Percentiles rank a stretch among this genome's conserved stretches.
These are phyloP conservation scores for Gracilaria domingensis DNA, from an alignment of 23 red algal genomes.

Conservation along the genomic window DNA sequence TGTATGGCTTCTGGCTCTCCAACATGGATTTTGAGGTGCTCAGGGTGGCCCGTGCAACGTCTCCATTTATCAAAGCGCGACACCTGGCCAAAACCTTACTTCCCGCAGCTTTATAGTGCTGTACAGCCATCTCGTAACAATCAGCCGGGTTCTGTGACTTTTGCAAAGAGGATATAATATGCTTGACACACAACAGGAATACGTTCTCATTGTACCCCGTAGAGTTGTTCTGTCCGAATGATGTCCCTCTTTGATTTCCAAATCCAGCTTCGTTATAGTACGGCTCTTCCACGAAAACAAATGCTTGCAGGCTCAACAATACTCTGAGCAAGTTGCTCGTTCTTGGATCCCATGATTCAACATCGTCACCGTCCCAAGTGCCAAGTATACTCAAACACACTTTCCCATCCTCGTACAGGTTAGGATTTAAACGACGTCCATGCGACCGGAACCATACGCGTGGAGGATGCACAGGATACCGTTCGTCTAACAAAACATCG, in stretches of 20 bases:
- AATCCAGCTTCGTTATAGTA: constrained; percentile 89
- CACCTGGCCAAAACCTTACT: constrained; percentile 37
- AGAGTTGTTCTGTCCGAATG: constrained; percentile 69
- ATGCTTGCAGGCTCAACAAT: constrained; percentile 72
- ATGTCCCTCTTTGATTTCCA: constrained; percentile 50
- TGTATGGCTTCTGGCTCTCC: constrained; percentile 42
- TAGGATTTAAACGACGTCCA: constrained; percentile 81
- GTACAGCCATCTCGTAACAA: constrained; percentile 45
- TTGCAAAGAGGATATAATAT: constrained; percentile 48
- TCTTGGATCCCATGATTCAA: constrained; percentile 78
- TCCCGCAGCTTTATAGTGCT: constrained; percentile 37
- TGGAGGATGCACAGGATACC: constrained; percentile 78
- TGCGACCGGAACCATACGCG: constrained; percentile 67
- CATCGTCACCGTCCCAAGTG: constrained; percentile 87
- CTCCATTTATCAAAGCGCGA: constrained; percentile 8
- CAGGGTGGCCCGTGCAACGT: not conserved
- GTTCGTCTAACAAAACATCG: constrained; percentile 66
- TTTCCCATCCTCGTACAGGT: constrained; percentile 84
- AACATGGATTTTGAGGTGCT: not conserved
- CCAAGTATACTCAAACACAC: constrained; percentile 85
- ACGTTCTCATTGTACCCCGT: constrained; percentile 79
- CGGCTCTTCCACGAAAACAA: constrained; percentile 82
- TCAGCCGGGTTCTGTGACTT: constrained; percentile 29
- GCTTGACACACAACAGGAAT: constrained; percentile 66
- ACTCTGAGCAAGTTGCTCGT: constrained; percentile 78